These are phyloP conservation scores for Hymenoscyphus infarciens DNA, from an alignment of 2,329 filamentous ascomycete species.

Conservation along the genomic window DNA sequence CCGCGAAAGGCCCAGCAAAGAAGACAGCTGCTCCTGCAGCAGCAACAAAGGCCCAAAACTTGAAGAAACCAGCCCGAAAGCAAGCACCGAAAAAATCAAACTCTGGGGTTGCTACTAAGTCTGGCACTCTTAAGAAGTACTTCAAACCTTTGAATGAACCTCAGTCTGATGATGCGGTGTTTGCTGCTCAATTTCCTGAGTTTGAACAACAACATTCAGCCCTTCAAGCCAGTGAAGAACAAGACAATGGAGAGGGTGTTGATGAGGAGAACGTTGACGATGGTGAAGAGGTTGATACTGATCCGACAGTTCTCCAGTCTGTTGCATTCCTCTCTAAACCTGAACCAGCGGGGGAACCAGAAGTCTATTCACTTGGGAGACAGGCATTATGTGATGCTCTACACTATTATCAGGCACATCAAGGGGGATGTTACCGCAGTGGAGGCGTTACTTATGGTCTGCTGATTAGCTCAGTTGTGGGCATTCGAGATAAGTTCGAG, in stretches of 20 bases:
- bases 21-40: too few species aligned
- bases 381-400: conserved; percentile 62
- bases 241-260: neutral
- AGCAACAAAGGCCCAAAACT: too few species aligned
- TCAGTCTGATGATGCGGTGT: neutral
- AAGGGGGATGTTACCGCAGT: conserved; percentile 55
- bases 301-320: neutral
- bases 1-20: too few species aligned
- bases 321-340: conserved; percentile 16
- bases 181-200: neutral
- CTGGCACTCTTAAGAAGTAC: neutral
- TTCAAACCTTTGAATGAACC: neutral
- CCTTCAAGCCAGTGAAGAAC: neutral
- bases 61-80: neutral
- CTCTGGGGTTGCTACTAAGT: neutral
- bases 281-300: neutral
- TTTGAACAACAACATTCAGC: neutral
- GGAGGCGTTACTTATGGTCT: conserved; percentile 51
- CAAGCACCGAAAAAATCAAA: neutral
- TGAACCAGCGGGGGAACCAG: conserved; percentile 37
- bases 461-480: conserved; percentile 54
- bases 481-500: conserved; percentile 54
- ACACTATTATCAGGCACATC: conserved; percentile 58
- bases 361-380: conserved; percentile 55
- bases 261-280: neutral